Evolutionary conservation across 768 basidiomycete genomes (phyloP).

Genomic region (Suillus ampliporus): DNA sequence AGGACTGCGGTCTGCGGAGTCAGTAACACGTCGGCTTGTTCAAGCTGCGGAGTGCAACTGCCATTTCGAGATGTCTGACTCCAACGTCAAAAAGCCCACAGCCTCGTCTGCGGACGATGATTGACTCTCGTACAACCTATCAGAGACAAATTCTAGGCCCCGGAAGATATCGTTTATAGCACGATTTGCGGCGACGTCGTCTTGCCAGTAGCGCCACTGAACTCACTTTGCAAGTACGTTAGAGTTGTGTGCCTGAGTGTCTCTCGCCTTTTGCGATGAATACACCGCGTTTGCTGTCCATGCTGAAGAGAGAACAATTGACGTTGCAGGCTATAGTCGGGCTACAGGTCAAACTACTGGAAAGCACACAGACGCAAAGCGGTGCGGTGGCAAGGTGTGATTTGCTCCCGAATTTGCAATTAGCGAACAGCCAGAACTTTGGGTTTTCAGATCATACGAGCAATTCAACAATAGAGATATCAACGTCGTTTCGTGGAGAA

Average conservation of each 20-base stretch:
- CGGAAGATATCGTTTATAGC: background rate
- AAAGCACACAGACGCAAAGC: background rate
- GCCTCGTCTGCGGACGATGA: background rate
- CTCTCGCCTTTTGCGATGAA: background rate
- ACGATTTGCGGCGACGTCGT: background rate
- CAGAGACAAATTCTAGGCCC: background rate
- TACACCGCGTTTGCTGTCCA: background rate
- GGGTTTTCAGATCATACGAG: background rate
- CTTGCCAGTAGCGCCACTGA: conserved; percentile 7
- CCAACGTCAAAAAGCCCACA: background rate
- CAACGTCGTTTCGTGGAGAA: background rate
- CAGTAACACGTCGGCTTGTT: background rate
- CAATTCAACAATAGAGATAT: background rate
- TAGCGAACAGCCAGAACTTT: background rate
- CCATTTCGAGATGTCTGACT: background rate
- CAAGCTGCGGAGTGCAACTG: background rate
- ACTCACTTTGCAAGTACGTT: background rate
- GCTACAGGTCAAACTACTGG: background rate
- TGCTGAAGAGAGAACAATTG: background rate
- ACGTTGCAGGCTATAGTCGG: no score
- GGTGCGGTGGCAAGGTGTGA: background rate
- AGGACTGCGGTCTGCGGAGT: conserved; percentile 3
- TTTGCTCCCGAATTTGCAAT: background rate
- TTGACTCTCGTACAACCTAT: background rate
- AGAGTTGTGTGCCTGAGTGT: background rate